Evolutionary conservation across 768 basidiomycete genomes (phyloP).

Genomic region (Naematelia aurantialba): DNA sequence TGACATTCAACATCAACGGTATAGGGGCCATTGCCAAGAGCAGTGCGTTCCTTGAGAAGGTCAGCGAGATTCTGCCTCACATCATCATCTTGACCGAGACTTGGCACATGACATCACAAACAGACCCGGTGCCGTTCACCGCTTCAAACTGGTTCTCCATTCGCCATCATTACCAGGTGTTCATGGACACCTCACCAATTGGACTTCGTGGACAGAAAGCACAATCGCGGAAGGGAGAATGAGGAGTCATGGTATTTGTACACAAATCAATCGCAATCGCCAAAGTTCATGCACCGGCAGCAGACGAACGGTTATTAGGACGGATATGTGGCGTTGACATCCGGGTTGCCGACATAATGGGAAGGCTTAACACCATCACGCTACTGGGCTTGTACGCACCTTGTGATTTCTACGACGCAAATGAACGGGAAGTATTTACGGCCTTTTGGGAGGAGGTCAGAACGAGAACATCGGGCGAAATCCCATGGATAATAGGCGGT

Average conservation of each 20-base stretch:
- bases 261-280: conserved; percentile 5
- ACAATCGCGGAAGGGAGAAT: too few relatives aligned
- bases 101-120: neutral
- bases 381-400: conserved; percentile 18
- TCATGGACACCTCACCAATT: neutral
- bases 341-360: conserved; percentile 1
- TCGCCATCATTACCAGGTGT: neutral
- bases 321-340: conserved; percentile 12
- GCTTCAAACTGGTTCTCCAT: neutral
- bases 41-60: neutral
- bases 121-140: neutral
- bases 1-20: neutral
- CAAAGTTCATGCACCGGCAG: neutral
- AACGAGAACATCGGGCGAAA: neutral
- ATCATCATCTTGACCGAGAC: conserved; percentile 16
- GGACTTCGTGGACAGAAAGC: neutral
- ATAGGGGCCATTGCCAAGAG: conserved; percentile 3
- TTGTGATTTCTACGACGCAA: neutral
- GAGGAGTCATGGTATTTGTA: conserved; percentile 12
- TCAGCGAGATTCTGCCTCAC: conserved; percentile 4
- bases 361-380: neutral
- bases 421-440: too few relatives aligned
- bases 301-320: neutral
- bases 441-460: conserved; percentile 9
- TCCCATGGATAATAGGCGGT: conserved; percentile 13